Evolutionary conservation across 2,329 filamentous ascomycete species (phyloP), one percentile per base, ranked within the genome.

Genomic region (Neonectria ditissima): DNA sequence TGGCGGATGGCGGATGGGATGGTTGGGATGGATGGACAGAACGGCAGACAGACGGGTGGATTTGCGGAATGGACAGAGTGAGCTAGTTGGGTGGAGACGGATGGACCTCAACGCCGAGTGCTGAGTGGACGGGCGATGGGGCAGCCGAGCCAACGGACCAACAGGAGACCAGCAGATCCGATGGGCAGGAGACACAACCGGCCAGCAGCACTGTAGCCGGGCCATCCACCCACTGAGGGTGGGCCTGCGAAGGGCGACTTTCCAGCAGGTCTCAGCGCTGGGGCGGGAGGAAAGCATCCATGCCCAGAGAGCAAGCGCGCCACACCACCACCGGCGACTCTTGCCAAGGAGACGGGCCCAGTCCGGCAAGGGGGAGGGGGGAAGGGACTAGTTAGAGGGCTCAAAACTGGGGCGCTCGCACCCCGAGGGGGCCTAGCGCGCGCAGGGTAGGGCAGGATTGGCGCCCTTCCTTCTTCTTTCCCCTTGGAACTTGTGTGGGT

Each of bases 81-180:
- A 34, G n/a, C 37, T 8, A 51, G 34, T n/a, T 5, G 37, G 30
- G 41, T 28, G 45, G 45, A 48, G 47, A 54, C 48, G 26, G 32
- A 44, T 58, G 48, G 54, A 43, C 34, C 60, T 53, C 54, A 62
- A 53, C 28, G 6, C 28, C 28, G 28, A 30, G 28, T 48, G 32
- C 65, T 65, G 67, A 59, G 45, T 59, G 52, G 62, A 26, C 57
- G 51, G 55, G 34, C 39, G 43, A 45, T 8, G 39, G 51, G 14
- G 55, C 32, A 18, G 20, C 28, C 58, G 22, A 16, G 47, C 28
- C n/a, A 32, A 34, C 58, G 62, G 60, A 39, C 70, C 70, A 73
- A 72, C 66, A 65, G 68, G 61, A 72, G 61, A 68, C 47, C 59
- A 61, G 62, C 61, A 47, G 48, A 41, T 41, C 18, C 69, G 62